A percentile compares a stretch with the other conserved stretches of the same genome.
Evolutionary conservation across 2,329 filamentous ascomycete genomes (phyloP).

Genomic region (Fulvia fulva): DNA sequence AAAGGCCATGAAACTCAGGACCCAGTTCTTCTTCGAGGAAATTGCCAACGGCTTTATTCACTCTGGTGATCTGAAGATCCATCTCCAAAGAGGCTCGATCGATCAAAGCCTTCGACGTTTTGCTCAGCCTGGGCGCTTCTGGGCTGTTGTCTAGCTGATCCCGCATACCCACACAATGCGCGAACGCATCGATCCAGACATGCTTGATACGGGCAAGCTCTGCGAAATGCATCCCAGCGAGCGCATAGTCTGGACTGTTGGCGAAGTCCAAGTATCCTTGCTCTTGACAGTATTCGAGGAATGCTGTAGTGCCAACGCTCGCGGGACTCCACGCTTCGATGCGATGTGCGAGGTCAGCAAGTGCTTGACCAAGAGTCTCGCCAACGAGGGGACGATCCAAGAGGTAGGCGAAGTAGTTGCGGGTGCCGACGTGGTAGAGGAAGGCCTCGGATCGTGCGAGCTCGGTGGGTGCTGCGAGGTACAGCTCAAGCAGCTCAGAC

Average conservation of each 20-base stretch:
- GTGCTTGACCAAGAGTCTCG: constrained; percentile 58
- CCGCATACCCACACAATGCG: constrained; percentile 75
- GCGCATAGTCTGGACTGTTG: constrained; percentile 62
- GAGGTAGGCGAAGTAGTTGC: constrained; percentile 73
- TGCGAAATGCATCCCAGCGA: constrained; percentile 64
- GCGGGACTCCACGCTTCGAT: constrained; percentile 48
- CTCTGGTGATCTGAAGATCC: constrained; percentile 58
- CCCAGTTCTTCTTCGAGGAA: constrained; percentile 71
- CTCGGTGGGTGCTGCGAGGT: constrained; percentile 61
- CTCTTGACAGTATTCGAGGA: constrained; percentile 63
- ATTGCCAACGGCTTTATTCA: constrained; percentile 55
- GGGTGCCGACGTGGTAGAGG: constrained; percentile 62
- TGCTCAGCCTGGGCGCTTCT: constrained; percentile 57
- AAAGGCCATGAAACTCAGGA: constrained; percentile 61
- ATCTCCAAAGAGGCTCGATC: constrained; percentile 61
- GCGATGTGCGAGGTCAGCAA: constrained; percentile 62
- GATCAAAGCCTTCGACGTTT: constrained; percentile 60
- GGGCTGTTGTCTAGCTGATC: constrained; percentile 53
- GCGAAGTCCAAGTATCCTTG: constrained; percentile 67
- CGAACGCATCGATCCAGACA: constrained; percentile 70
- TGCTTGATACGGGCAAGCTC: constrained; percentile 61
- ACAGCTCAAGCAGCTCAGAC: constrained; percentile 51
- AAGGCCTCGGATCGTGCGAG: constrained; percentile 54
- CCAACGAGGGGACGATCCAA: constrained; percentile 67
- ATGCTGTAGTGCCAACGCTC: constrained; percentile 30